Base-by-base conservation (phyloP, 345 rosid species). In the Fremontodendron californicum region DNA sequence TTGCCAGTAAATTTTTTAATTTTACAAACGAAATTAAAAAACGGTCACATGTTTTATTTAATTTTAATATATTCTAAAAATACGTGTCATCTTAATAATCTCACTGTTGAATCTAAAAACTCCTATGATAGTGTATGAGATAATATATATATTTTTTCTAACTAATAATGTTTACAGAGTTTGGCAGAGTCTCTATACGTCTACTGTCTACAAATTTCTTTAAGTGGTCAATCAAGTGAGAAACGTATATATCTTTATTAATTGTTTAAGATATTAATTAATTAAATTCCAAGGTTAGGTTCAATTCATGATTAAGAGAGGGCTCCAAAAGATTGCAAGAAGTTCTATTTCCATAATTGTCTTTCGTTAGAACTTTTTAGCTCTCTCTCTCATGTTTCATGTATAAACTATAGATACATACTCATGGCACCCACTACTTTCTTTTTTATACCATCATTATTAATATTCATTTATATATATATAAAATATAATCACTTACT, bases 271-370 rank as follows among this genome's bases (percentile, higher is more conserved):
- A 31, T 27, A 55, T 39, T 42, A 35, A 73, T 29, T 48, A 71
- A 75, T 35, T 3, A 16, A 33, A 70, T 73, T 51, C 45, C 9
- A 66, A 66, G 72, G 85, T 80, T 87, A 77, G 79, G 83, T 81
- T 87, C 82, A 76, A 42, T 80, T 82, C 80, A 88, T 81, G 82
- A 81, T 86, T 80, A 83, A 80, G 72, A 61, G 57, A 75, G 78
- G 77, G 54, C 9, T 78, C 76, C 80, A 79, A 73, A 79, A 84
- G 79, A 86, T 80, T 82, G 48, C 42, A 76, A 63, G 77, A 81
- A 78, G 66, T 64, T 79, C 54, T 68, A 12, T 75, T 42, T 45
- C 42, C 55, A 33, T 23, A 74, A 67, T 81, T 52, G 9, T 70
- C 69, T n/a, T 76, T 64, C 19, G 64, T 73, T 42, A 33, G n/a